A percentile compares a stretch with the other conserved stretches of the same genome.
These are phyloP conservation scores for Fusarium annulatum DNA, from an alignment of 2,329 filamentous ascomycete species.

Conservation along the genomic window DNA sequence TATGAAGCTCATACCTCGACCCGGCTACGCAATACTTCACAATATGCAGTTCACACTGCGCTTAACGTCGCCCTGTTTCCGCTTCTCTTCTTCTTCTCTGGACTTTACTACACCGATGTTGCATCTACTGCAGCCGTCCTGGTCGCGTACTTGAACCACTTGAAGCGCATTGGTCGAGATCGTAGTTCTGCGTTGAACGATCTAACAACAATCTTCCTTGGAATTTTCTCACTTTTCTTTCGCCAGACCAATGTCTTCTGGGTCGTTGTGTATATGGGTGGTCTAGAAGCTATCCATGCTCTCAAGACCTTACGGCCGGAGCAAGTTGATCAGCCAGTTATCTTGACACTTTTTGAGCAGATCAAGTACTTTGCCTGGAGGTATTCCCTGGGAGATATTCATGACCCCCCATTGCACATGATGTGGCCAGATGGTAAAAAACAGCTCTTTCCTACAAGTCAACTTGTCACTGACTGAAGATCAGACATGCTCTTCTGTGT, in stretches of 20 bases:
- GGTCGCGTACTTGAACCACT: conserved; percentile 70
- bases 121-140: conserved; percentile 82
- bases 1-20: conserved; percentile 35
- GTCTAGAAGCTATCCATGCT: conserved; percentile 64
- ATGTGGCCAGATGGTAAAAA: conserved; percentile 63
- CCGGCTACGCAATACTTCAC: conserved; percentile 46
- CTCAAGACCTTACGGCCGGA: conserved; percentile 58
- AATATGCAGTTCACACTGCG: conserved; percentile 68
- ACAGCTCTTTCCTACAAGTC: not conserved
- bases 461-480: conserved; percentile 20
- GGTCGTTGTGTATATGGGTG: conserved; percentile 83
- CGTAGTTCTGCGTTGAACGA: conserved; percentile 53
- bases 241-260: conserved; percentile 98
- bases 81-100: conserved; percentile 94
- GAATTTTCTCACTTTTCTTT: conserved; percentile 76
- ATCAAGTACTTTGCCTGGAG: conserved; percentile 54
- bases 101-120: conserved; percentile 94
- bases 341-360: conserved; percentile 49
- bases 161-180: conserved; percentile 55
- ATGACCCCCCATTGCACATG: conserved; percentile 63
- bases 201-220: conserved; percentile 63
- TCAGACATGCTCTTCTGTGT: conserved; percentile 67
- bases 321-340: conserved; percentile 45
- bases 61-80: conserved; percentile 89
- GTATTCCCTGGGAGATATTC: conserved; percentile 63